A percentile compares a stretch with the other conserved stretches of the same genome.
Evolutionary conservation across 192 early-diverging fungal genomes (phyloP).

Genomic region (Backusella macrospora): DNA sequence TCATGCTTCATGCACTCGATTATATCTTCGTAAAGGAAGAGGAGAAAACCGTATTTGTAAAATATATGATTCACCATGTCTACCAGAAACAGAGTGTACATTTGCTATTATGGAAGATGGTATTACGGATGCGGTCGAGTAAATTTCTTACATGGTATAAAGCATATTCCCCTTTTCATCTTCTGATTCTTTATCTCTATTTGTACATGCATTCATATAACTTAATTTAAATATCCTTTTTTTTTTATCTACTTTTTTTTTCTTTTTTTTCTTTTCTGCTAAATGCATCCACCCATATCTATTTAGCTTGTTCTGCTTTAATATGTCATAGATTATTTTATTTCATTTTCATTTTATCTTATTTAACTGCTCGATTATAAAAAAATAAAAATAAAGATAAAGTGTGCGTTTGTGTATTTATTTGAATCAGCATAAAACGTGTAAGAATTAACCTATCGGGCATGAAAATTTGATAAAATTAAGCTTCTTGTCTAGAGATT

Average conservation of each 20-base stretch:
- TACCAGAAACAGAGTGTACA: constrained; percentile 89
- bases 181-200: not conserved
- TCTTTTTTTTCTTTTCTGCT: not conserved
- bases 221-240: constrained; percentile 3
- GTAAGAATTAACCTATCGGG: too few relatives aligned
- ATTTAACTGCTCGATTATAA: too few relatives aligned
- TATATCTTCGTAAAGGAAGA: constrained; percentile 90
- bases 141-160: not conserved
- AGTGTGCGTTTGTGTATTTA: too few relatives aligned
- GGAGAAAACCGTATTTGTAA: constrained; percentile 95
- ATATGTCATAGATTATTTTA: too few relatives aligned
- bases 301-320: not conserved
- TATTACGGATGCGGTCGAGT: constrained; percentile 87
- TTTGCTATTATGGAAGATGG: constrained; percentile 92
- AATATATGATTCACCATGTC: constrained; percentile 94
- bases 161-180: not conserved
- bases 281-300: not conserved
- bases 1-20: constrained; percentile 92
- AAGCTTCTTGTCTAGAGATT: too few relatives aligned
- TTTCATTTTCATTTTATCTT: too few relatives aligned
- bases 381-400: too few relatives aligned
- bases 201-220: constrained; percentile 4
- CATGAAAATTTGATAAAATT: too few relatives aligned
- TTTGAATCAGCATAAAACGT: too few relatives aligned
- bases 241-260: not conserved